These are phyloP conservation scores for Aphanomyces invadans DNA, from an alignment of 352 stramenopile species.

Conservation along the genomic window DNA sequence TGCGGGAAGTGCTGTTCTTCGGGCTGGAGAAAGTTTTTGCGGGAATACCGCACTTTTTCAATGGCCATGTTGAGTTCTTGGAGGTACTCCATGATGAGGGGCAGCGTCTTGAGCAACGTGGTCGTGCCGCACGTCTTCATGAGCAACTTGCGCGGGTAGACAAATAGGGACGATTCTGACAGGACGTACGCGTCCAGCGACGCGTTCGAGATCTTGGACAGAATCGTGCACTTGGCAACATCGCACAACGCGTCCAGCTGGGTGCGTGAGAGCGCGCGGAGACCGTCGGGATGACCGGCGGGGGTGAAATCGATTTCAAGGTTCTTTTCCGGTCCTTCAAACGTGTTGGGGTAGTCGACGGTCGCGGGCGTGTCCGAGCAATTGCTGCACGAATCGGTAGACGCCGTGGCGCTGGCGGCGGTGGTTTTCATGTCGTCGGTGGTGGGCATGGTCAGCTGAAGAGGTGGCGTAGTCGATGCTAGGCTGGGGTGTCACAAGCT, in stretches of 20 bases:
- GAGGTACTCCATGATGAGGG: conserved; percentile 75
- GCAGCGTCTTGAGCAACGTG: conserved; percentile 91
- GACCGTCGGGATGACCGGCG: conserved; percentile 60
- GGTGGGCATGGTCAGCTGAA: conserved; percentile 26
- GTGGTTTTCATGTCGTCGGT: conserved; percentile 34
- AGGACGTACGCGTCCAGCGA: conserved; percentile 94
- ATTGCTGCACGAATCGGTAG: conserved; percentile 19
- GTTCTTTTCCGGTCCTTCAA: conserved; percentile 98
- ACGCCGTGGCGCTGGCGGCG: conserved; percentile 24
- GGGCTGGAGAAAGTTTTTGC: conserved; percentile 99
- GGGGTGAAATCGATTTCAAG: conserved; percentile 89
- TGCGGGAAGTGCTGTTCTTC: conserved; percentile 97
- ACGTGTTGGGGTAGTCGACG: conserved; percentile 65
- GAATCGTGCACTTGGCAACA: conserved; percentile 94
- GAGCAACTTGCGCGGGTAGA: conserved; percentile 98
- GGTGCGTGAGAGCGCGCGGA: conserved; percentile 82
- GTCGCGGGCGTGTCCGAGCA: conserved; percentile 38
- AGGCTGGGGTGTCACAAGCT: conserved; percentile 83
- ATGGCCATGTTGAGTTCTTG: conserved; percentile 90
- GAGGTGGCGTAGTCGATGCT: conserved; percentile 40
- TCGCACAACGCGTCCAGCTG: conserved; percentile 93
- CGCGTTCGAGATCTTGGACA: conserved; percentile 93
- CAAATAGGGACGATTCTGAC: conserved; percentile 97
- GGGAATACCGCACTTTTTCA: conserved; percentile 97
- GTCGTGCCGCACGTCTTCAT: conserved; percentile 99